These are phyloP conservation scores for Bipolaris bicolor DNA, from an alignment of 2,329 filamentous ascomycete genomes.

Conservation along the genomic window DNA sequence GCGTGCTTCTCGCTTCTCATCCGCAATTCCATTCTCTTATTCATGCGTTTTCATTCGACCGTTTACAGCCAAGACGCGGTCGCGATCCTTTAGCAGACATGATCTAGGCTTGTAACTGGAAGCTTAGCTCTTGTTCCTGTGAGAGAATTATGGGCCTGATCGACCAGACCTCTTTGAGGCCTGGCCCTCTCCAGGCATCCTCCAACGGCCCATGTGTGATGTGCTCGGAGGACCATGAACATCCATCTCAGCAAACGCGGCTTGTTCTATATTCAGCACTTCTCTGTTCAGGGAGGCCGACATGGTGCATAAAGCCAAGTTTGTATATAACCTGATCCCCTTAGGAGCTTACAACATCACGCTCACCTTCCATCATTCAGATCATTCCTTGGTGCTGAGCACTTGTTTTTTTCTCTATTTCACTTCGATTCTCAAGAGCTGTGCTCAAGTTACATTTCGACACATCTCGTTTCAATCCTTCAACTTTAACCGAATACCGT, in stretches of 20 bases:
- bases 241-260: constrained; percentile 22
- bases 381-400: constrained; percentile 41
- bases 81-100: constrained; percentile 25
- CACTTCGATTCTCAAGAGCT: constrained; percentile 42
- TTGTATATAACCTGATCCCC: constrained; percentile 33
- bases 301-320: constrained; percentile 7
- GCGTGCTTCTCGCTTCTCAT: constrained; percentile 24
- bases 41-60: constrained; percentile 45
- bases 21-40: constrained; percentile 22
- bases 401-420: constrained; percentile 32
- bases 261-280: constrained; percentile 18
- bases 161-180: constrained; percentile 25
- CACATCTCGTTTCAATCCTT: constrained; percentile 32
- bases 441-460: constrained; percentile 42
- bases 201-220: constrained; percentile 46
- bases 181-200: constrained; percentile 33
- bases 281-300: constrained; percentile 18
- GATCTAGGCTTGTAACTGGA: constrained; percentile 25
- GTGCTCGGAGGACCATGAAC: constrained; percentile 36
- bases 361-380: constrained; percentile 25
- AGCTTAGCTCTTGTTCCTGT: constrained; percentile 32
- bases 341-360: constrained; percentile 20
- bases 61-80: constrained; percentile 30
- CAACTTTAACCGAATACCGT: constrained; percentile 13
- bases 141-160: constrained; percentile 35